Percentiles rank a stretch among this genome's conserved stretches.
These are phyloP conservation scores for Termitomyces sp. DNA, from an alignment of 768 basidiomycete genomes.

Conservation along the genomic window DNA sequence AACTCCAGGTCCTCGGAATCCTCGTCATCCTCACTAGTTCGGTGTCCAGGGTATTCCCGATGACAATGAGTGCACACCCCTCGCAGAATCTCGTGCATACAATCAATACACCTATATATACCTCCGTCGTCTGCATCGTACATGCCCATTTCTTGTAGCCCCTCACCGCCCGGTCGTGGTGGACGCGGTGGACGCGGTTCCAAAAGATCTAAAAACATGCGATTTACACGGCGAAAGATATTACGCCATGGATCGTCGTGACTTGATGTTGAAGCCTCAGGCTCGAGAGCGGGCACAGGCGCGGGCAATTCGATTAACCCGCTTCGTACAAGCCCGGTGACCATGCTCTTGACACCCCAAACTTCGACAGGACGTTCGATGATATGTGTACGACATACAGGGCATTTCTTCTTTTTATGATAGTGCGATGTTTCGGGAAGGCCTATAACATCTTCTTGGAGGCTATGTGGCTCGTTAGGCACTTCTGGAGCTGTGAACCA, in stretches of 20 bases:
- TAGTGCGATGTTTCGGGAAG: conserved; percentile 30
- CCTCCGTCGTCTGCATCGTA: conserved; percentile 72
- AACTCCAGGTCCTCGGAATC: conserved; percentile 31
- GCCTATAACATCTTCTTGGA: conserved; percentile 33
- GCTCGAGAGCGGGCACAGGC: conserved; percentile 13
- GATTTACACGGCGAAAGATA: conserved; percentile 42
- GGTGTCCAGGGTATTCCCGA: conserved; percentile 55
- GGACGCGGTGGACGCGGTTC: conserved; percentile 14
- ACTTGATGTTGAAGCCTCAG: conserved; percentile 17
- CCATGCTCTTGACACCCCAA: conserved; percentile 67
- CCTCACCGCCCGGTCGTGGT: conserved; percentile 19
- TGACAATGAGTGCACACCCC: conserved; percentile 61
- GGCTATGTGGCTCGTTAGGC: neutral
- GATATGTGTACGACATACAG: conserved; percentile 63
- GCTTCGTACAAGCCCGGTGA: conserved; percentile 46
- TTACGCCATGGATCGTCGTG: conserved; percentile 59
- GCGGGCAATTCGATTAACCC: conserved; percentile 37
- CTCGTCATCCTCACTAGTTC: conserved; percentile 31
- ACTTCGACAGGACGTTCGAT: conserved; percentile 62
- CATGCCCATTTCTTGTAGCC: conserved; percentile 50
- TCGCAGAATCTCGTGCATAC: conserved; percentile 74
- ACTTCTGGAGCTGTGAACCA: conserved; percentile 61
- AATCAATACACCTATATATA: conserved; percentile 71
- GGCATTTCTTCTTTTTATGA: conserved; percentile 63
- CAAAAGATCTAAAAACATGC: conserved; percentile 11